Evolutionary conservation across 768 basidiomycete genomes (phyloP).

Genomic region (Leucosporidium scottii): DNA sequence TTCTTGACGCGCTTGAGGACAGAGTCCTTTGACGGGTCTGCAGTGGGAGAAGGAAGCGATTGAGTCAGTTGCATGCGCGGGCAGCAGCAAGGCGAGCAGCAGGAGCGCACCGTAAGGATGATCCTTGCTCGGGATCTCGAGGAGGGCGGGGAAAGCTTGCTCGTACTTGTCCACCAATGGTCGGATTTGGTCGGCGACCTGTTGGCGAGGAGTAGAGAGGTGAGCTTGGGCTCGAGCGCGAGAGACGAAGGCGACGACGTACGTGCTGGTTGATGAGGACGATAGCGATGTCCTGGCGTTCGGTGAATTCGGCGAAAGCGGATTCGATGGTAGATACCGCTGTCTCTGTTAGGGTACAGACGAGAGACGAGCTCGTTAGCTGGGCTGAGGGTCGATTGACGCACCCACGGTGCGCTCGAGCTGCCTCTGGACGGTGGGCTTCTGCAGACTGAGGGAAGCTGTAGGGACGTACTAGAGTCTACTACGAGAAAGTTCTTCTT

Average conservation of each 20-base stretch:
- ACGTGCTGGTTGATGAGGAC: constrained; percentile 98
- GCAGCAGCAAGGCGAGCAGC: no score
- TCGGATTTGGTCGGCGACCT: constrained; percentile 96
- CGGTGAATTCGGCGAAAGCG: constrained; percentile 88
- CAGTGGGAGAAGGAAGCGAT: not conserved
- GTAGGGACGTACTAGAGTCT: constrained; percentile 66
- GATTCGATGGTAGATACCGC: constrained; percentile 82
- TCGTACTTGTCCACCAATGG: constrained; percentile 91
- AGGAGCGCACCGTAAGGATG: constrained; percentile 78
- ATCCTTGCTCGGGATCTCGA: constrained; percentile 97
- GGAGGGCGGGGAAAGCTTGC: constrained; percentile 88
- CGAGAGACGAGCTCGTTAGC: not conserved
- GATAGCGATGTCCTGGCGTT: constrained; percentile 91
- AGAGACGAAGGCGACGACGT: constrained; percentile 40
- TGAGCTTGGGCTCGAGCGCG: not conserved
- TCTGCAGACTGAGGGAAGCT: not conserved
- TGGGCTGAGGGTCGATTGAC: not conserved
- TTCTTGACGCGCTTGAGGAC: constrained; percentile 95
- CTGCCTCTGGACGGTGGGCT: not conserved
- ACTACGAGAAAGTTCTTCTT: constrained; percentile 98
- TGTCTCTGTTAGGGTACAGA: constrained; percentile 58
- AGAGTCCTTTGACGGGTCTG: constrained; percentile 93
- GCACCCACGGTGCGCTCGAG: not conserved
- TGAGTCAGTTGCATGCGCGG: not conserved
- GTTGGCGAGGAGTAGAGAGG: not conserved